Evolutionary conservation across 768 basidiomycete genomes (phyloP).

Genomic region (Candolleomyces efflorescens): DNA sequence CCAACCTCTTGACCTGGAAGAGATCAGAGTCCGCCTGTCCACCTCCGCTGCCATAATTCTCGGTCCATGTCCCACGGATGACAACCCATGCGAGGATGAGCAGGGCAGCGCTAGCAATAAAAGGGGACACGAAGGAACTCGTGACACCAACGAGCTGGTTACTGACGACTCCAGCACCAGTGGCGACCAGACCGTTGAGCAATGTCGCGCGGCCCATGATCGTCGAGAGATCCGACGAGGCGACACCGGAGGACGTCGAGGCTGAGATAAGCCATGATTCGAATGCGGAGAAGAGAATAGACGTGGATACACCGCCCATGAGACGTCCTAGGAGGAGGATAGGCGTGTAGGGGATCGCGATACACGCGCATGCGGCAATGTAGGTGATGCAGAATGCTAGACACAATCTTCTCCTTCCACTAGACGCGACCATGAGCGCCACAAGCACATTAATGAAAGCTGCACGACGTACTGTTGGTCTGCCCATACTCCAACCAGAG

Average conservation of each 20-base stretch:
- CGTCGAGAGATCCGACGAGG: constrained; percentile 54
- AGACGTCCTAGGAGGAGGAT: constrained; percentile 60
- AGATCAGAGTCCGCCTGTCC: constrained; percentile 29
- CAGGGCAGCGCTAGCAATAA: constrained; percentile 56
- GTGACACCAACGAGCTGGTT: constrained; percentile 58
- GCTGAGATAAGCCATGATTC: constrained; percentile 77
- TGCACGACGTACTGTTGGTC: constrained; percentile 57
- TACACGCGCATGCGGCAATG: constrained; percentile 52
- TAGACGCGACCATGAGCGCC: constrained; percentile 17
- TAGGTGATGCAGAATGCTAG: constrained; percentile 72
- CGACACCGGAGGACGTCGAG: constrained; percentile 44
- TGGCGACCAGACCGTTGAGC: constrained; percentile 69
- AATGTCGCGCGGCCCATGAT: constrained; percentile 75
- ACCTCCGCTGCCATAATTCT: constrained; percentile 61
- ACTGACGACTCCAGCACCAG: constrained; percentile 59
- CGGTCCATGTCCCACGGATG: constrained; percentile 57
- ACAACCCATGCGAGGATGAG: constrained; percentile 52
- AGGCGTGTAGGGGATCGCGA: constrained; percentile 52
- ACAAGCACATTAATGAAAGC: not conserved
- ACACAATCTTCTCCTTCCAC: constrained; percentile 65
- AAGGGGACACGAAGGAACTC: constrained; percentile 56
- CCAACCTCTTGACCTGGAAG: constrained; percentile 50
- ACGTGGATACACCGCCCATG: constrained; percentile 67
- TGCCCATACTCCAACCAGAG: constrained; percentile 73
- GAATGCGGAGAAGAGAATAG: constrained; percentile 72